Base-by-base conservation (phyloP, 345 rosid genomes). In the Garcia nutans region DNA sequence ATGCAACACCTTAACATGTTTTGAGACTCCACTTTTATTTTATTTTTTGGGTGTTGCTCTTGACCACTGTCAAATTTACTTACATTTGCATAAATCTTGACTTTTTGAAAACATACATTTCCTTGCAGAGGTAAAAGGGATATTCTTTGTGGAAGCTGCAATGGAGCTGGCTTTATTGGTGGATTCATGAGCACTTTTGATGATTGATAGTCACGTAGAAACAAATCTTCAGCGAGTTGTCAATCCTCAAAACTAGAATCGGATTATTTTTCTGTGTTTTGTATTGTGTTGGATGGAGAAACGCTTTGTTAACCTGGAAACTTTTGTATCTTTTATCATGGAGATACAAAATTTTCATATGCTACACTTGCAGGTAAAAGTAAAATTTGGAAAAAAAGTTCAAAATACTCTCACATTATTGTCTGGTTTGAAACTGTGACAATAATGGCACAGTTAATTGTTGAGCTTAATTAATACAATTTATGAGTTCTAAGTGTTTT, bases 111-210 rank as follows among this genome's bases (percentile, higher is more conserved):
- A 10, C 12, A 5, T n/a, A 0, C 28, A 65, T 58, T 73, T 81
- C 15, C 26, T 78, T 84, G 85, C 96, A 91, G 99, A 77, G 98
- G 97, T 20, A 94, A 89, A 52, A 88, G 85, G 86, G 97, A 92
- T 17, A 86, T 92, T 28, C 76, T 93, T 77, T 93, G 98, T 78
- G 98, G 98, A 37, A 85, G 78, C 0, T 93, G 98, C 80, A 92
- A 95, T 69, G 99, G 99, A 83, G 99, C 99, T 55, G 99, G 97
- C 75, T 95, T 93, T 81, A 3, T 93, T 6, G 99, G 99, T 71
- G 99, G 99, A 73, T 89, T 93, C 88, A 84, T 95, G 89, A 95
- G 97, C 87, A 85, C 98, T 64, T 70, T 79, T 1, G 98, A 91
- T 74, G 88, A 81, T 47, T 88, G 57, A 54, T 16, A 26, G 0